A percentile compares a stretch with the other conserved stretches of the same genome.
phyloP scores from a whole-genome alignment of 768 basidiomycete species.

The Pisolithus microcarpus region DNA sequence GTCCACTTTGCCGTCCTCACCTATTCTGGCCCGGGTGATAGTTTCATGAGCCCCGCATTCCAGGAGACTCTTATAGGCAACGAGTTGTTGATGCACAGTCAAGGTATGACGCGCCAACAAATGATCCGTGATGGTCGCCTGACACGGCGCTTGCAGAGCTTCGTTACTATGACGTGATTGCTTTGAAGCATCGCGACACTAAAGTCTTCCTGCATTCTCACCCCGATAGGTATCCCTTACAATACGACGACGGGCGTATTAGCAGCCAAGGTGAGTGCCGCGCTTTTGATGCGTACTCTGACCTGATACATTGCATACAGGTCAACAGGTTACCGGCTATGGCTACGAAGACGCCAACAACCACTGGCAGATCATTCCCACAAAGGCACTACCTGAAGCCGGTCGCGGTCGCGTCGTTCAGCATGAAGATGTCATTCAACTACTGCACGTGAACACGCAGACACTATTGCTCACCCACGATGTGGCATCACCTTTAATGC shows the following conservation, averaged over 20 bases:
- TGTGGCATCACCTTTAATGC: slow-evolving; percentile 93
- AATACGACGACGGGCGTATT: slow-evolving; percentile 92
- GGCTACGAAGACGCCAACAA: slow-evolving; percentile 93
- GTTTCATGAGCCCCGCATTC: slow-evolving; percentile 97
- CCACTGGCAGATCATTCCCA: slow-evolving; percentile 91
- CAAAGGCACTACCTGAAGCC: slow-evolving; percentile 88
- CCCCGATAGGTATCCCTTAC: slow-evolving; percentile 80
- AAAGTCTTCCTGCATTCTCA: slow-evolving; percentile 95
- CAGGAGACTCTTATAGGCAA: slow-evolving; percentile 93
- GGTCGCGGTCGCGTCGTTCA: slow-evolving; percentile 90
- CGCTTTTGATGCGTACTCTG: not conserved
- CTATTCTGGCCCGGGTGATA: slow-evolving; percentile 86
- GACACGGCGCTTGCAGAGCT: slow-evolving; percentile 55
- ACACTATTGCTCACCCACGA: slow-evolving; percentile 88
- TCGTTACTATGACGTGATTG: slow-evolving; percentile 84
- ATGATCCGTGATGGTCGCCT: not conserved
- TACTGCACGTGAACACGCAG: slow-evolving; percentile 82
- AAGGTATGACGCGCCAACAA: slow-evolving; percentile 48
- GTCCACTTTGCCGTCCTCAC: slow-evolving; percentile 86
- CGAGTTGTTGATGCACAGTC: slow-evolving; percentile 84
- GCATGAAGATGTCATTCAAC: slow-evolving; percentile 81
- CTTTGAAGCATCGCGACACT: slow-evolving; percentile 85
- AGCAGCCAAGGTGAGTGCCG: slow-evolving; percentile 70
- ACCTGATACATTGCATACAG: slow-evolving; percentile 28
- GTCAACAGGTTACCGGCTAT: slow-evolving; percentile 95